Percentiles rank a stretch among this genome's conserved stretches.
These are phyloP conservation scores for Paramecium biaurelia DNA, from an alignment of 73 alveolate genomes.

Conservation along the genomic window DNA sequence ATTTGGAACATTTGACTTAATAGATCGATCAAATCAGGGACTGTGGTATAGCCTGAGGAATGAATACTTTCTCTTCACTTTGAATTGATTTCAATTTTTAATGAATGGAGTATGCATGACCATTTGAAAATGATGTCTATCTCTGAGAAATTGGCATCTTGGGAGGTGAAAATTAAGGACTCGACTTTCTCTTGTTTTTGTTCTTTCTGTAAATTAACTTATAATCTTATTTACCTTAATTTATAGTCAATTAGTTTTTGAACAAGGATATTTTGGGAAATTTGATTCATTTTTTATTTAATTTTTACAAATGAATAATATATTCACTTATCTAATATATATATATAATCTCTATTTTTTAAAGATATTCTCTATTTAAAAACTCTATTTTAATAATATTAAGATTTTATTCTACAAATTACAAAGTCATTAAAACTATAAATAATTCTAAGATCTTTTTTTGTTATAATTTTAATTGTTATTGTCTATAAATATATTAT, in stretches of 20 bases:
- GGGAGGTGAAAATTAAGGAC: constrained; percentile 46
- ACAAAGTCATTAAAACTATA: not conserved
- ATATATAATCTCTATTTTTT: too few relatives aligned
- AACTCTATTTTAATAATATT: too few relatives aligned
- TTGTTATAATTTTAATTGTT: too few relatives aligned
- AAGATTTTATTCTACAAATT: too few relatives aligned
- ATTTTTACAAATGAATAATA: not conserved
- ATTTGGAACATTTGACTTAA: not conserved
- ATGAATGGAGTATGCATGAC: constrained; percentile 41
- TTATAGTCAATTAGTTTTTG: not conserved
- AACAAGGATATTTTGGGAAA: not conserved
- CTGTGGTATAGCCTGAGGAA: constrained; percentile 57
- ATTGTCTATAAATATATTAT: too few relatives aligned
- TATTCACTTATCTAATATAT: not conserved
- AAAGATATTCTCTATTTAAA: not conserved
- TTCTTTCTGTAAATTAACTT: not conserved
- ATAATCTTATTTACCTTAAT: not conserved
- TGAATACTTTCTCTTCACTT: constrained; percentile 46
- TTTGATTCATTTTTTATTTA: constrained; percentile 18
- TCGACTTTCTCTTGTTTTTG: constrained; percentile 12
- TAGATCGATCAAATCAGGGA: constrained; percentile 7
- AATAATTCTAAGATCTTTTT: too few relatives aligned
- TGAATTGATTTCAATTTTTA: constrained; percentile 29
- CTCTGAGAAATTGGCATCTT: constrained; percentile 35
- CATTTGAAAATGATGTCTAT: constrained; percentile 31